phyloP scores from a whole-genome alignment of 257 asterid species.

The Solanum ahanhuiri region DNA sequence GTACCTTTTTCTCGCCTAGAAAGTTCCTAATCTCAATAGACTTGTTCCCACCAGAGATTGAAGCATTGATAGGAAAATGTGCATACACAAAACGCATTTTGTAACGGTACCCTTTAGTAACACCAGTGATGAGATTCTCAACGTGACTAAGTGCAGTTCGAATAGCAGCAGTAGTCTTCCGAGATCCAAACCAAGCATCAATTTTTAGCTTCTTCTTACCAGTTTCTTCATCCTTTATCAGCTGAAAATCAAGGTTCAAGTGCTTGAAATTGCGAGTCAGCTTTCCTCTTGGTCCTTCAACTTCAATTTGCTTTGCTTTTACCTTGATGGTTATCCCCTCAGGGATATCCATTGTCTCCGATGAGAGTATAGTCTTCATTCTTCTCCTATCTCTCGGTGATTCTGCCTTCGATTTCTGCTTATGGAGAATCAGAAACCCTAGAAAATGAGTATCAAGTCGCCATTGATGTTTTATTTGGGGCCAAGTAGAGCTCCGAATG shows the following conservation, averaged over 20 bases:
- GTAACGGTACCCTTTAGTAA: background rate
- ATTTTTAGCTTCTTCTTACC: background rate
- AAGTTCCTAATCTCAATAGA: background rate
- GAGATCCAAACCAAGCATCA: slow-evolving; percentile 2
- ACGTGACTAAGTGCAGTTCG: background rate
- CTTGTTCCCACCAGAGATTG: background rate
- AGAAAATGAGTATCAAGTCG: background rate
- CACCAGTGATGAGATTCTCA: background rate
- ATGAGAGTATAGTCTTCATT: background rate
- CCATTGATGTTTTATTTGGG: background rate
- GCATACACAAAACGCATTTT: background rate
- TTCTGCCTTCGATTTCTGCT: background rate
- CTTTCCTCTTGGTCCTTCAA: background rate
- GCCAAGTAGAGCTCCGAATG: background rate
- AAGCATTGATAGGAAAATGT: background rate
- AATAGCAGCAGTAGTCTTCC: background rate
- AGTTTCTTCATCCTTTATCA: background rate
- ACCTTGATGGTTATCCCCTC: background rate
- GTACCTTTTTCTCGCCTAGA: background rate
- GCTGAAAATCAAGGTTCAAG: background rate
- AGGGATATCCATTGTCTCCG: background rate
- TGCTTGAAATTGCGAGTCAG: background rate
- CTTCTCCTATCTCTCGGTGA: background rate
- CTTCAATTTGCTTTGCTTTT: background rate
- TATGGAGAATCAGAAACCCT: background rate